phyloP scores from a whole-genome alignment of 257 asterid genomes.

The Solanum raphanifolium region DNA sequence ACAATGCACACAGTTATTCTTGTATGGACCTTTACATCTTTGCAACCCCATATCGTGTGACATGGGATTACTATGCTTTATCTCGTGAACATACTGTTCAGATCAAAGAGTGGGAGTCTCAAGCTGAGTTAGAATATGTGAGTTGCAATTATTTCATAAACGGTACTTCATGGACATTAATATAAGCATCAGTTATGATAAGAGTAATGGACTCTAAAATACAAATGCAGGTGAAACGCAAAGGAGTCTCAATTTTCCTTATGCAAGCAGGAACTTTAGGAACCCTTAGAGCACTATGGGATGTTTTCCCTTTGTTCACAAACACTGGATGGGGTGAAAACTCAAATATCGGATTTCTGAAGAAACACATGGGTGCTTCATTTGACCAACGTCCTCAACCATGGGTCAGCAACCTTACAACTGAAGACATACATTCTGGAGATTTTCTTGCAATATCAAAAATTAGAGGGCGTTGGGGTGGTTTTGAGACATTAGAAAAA shows the following conservation, averaged over 20 bases:
- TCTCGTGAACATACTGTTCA: conserved; percentile 76
- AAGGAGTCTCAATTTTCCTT: conserved; percentile 74
- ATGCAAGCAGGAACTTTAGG: conserved; percentile 82
- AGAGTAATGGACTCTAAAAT: not conserved
- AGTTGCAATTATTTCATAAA: conserved; percentile 13
- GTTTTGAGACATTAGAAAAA: conserved; percentile 81
- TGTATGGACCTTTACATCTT: conserved; percentile 81
- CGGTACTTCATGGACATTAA: not conserved
- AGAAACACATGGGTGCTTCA: conserved; percentile 75
- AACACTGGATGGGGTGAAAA: conserved; percentile 73
- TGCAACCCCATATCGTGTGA: conserved; percentile 81
- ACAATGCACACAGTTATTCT: conserved; percentile 70
- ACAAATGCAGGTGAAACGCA: conserved; percentile 42
- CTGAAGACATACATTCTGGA: conserved; percentile 67
- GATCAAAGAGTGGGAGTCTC: conserved; percentile 72
- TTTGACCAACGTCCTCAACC: conserved; percentile 81
- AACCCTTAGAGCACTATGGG: conserved; percentile 72
- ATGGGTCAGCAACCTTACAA: conserved; percentile 52
- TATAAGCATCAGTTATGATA: not conserved
- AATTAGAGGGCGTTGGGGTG: conserved; percentile 90
- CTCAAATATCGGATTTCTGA: conserved; percentile 59
- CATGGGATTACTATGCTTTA: conserved; percentile 73
- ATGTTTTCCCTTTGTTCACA: conserved; percentile 71
- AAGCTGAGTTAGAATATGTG: conserved; percentile 66
- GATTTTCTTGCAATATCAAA: conserved; percentile 75